These are phyloP conservation scores for Tetragonia tetragonoides DNA, from an alignment of 148 eudicot genomes.

Conservation along the genomic window DNA sequence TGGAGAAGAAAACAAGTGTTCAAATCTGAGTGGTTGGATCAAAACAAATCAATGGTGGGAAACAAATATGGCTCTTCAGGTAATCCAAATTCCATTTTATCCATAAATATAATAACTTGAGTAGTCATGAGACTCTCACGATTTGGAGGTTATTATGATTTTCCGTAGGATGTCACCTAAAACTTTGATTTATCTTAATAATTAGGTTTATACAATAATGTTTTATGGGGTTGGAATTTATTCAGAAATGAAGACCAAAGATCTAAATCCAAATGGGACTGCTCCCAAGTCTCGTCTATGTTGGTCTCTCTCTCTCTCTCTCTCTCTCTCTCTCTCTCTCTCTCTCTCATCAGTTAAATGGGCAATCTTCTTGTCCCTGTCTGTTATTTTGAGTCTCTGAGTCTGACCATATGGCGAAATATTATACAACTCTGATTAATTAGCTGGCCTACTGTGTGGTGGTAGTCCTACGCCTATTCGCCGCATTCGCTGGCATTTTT, in stretches of 20 bases:
- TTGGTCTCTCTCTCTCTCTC: too few species aligned
- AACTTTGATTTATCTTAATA: not conserved
- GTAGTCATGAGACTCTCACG: not conserved
- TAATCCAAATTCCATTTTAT: constrained; percentile 11
- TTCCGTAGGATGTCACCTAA: not conserved
- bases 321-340: too few species aligned
- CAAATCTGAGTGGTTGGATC: not conserved
- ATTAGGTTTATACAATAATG: not conserved
- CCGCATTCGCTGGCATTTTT: not conserved
- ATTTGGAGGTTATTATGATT: not conserved
- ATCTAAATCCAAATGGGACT: not conserved
- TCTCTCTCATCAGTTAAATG: too few species aligned
- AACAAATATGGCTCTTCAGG: constrained; percentile 17
- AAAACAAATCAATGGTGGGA: not conserved
- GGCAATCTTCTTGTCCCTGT: too few species aligned
- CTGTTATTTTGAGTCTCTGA: too few species aligned
- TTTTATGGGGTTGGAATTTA: not conserved
- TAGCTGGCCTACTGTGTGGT: not conserved
- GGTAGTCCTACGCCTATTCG: not conserved
- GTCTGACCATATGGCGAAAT: too few species aligned
- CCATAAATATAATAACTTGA: not conserved
- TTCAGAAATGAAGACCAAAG: not conserved
- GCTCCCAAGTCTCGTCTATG: not conserved
- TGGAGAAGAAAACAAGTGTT: not conserved
- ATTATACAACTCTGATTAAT: not conserved